A percentile compares a stretch with the other conserved stretches of the same genome.
phyloP scores from a whole-genome alignment of 2,329 filamentous ascomycete species.

The Dactylellina haptotyla region DNA sequence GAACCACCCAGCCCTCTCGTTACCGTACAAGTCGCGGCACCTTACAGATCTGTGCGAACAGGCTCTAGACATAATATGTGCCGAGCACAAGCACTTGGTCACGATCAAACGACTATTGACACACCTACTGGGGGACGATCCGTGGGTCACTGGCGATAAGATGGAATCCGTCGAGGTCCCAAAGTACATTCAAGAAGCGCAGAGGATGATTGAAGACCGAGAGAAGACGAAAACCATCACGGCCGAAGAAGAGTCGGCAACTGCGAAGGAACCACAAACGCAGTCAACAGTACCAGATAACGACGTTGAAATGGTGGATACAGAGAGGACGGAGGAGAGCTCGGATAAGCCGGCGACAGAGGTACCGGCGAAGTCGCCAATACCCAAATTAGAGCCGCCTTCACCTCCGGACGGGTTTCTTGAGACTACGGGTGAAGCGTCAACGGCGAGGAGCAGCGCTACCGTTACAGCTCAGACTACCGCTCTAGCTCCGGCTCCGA shows the following conservation, averaged over 20 bases:
- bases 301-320: slow-evolving; percentile 48
- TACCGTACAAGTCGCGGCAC: slow-evolving; percentile 78
- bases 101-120: slow-evolving; percentile 78
- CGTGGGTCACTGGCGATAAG: slow-evolving; percentile 65
- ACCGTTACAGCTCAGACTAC: slow-evolving; percentile 4
- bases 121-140: slow-evolving; percentile 77
- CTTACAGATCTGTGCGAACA: slow-evolving; percentile 76
- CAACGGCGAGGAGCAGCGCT: slow-evolving; percentile 14
- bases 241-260: slow-evolving; percentile 11
- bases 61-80: slow-evolving; percentile 75
- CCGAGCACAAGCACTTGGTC: slow-evolving; percentile 78
- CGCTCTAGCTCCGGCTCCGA: not conserved
- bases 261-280: slow-evolving; percentile 31
- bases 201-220: slow-evolving; percentile 48
- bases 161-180: slow-evolving; percentile 63
- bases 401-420: slow-evolving; percentile 42
- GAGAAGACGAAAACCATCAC: slow-evolving; percentile 14
- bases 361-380: slow-evolving; percentile 41
- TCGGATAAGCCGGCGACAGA: slow-evolving; percentile 15
- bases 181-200: slow-evolving; percentile 55
- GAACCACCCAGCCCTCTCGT: slow-evolving; percentile 77
- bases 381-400: slow-evolving; percentile 48
- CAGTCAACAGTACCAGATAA: slow-evolving; percentile 46
- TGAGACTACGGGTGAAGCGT: slow-evolving; percentile 28
- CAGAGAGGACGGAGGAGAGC: slow-evolving; percentile 2